Base-by-base conservation (phyloP, 2,329 filamentous ascomycete species). In the Cordyceps cicadae region DNA sequence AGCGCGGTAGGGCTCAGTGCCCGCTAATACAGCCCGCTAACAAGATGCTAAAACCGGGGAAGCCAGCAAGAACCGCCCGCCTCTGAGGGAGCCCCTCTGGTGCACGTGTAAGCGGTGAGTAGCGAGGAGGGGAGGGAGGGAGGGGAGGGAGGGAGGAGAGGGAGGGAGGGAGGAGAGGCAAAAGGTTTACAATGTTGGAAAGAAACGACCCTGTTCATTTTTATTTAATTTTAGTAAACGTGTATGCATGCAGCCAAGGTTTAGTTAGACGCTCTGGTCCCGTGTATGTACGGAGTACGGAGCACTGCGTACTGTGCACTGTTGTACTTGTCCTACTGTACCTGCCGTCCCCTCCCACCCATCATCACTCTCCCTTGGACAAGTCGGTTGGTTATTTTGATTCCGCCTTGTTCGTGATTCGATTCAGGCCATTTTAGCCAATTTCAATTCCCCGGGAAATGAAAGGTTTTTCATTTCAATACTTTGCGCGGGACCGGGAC, bases 31-130 rank as follows among this genome's bases (percentile, higher is more conserved):
- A 29, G 6, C 15, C 50, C 50, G 19, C 50, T 24, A 15, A 9
- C 8, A 8, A 39, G 5, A 34, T 17, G 14, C 32, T n/a, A n/a
- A 29, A 19, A 43, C 41, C 17, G 41, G 41, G 41, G 41, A 19
- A 43, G 17, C 6, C 7, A 7, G 11, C 12, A 24, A 12, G 29
- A 21, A 29, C 12, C 12, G 53, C 54, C 12, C 12, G 53, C 54
- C 54, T 56, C 54, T 48, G 43, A 50, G 32, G 15, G 32, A 15
- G 45, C 54, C 32, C 54, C 54, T 57, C 54, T 57, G 54, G 19
- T 11, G 45, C 54, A 57, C 54, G 54, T 57, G 54, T 57, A 41
- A 50, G 54, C 45, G 45, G 50, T 50, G 45, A 41, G 39, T n/a
- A 32, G 24, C 43, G 43, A 50, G 26, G n/a, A n/a, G n/a, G n/a